A percentile compares a stretch with the other conserved stretches of the same genome.
phyloP scores from a whole-genome alignment of 345 rosid genomes.

The Gossypium turneri region DNA sequence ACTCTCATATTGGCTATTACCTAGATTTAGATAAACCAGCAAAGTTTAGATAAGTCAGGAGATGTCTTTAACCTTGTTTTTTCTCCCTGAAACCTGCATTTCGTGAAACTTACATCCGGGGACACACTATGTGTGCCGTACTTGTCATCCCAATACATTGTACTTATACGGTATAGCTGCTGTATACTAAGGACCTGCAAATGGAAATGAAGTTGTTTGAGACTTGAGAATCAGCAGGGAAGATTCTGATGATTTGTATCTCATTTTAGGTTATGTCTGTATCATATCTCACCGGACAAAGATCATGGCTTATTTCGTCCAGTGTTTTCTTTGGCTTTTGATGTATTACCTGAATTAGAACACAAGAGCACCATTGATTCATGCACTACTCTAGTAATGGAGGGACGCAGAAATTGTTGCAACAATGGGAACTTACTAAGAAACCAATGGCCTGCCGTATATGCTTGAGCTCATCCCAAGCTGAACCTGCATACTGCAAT shows the following conservation, averaged over 20 bases:
- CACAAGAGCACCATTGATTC: background rate
- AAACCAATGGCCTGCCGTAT: slow-evolving; percentile 93
- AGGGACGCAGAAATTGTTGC: background rate
- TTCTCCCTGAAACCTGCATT: slow-evolving; percentile 11
- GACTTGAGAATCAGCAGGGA: background rate
- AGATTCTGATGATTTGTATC: background rate
- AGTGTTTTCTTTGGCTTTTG: slow-evolving; percentile 88
- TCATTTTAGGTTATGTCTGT: background rate
- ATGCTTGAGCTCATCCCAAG: slow-evolving; percentile 97
- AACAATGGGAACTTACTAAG: slow-evolving; percentile 46
- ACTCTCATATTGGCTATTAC: slow-evolving; percentile 89
- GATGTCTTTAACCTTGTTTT: background rate
- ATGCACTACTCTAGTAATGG: background rate
- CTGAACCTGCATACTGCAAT: slow-evolving; percentile 83
- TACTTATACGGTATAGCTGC: slow-evolving; percentile 81
- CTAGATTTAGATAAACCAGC: slow-evolving; percentile 26
- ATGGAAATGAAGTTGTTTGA: slow-evolving; percentile 7
- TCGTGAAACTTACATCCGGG: slow-evolving; percentile 59
- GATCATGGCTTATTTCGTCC: slow-evolving; percentile 88
- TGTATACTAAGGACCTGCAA: slow-evolving; percentile 82
- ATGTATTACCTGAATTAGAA: slow-evolving; percentile 69
- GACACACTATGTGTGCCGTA: slow-evolving; percentile 90
- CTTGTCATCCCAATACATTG: slow-evolving; percentile 99
- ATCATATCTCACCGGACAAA: slow-evolving; percentile 70
- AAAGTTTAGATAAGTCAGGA: background rate